These are phyloP conservation scores for Eimeria praecox DNA, from an alignment of 169 alveolate genomes.

Conservation along the genomic window DNA sequence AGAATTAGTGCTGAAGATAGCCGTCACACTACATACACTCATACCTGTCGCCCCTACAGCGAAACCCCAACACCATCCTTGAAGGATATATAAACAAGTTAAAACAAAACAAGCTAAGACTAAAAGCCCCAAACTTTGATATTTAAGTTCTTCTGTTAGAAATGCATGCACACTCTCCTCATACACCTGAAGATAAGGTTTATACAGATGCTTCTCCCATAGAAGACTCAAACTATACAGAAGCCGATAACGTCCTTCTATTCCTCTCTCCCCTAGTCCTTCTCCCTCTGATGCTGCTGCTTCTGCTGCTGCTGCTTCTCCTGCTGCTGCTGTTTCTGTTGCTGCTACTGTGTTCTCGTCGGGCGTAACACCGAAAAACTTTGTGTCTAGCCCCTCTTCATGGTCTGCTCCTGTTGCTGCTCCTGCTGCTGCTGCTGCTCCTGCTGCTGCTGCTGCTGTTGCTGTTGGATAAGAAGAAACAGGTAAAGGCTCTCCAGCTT, in stretches of 20 bases:
- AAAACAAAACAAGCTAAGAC: slow-evolving; percentile 52
- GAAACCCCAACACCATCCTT: slow-evolving; percentile 76
- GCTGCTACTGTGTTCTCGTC: neutral
- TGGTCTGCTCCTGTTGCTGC: no score
- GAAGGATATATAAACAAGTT: slow-evolving; percentile 21
- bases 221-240: neutral
- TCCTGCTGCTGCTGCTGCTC: neutral
- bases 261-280: neutral
- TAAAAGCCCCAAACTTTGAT: slow-evolving; percentile 24
- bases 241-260: neutral
- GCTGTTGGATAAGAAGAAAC: neutral
- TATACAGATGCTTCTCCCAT: slow-evolving; percentile 33
- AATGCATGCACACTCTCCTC: neutral
- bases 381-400: neutral
- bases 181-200: slow-evolving; percentile 17
- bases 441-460: neutral
- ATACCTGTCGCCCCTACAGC: slow-evolving; percentile 79
- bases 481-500: neutral
- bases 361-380: neutral
- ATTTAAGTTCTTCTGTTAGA: slow-evolving; percentile 45
- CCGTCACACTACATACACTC: slow-evolving; percentile 78
- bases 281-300: slow-evolving; percentile 17
- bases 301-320: slow-evolving; percentile 19
- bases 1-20: slow-evolving; percentile 74
- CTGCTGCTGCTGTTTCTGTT: neutral